Evolutionary conservation across 345 rosid species (phyloP), one percentile per base, ranked within the genome.

Genomic region (Moringa oleifera): DNA sequence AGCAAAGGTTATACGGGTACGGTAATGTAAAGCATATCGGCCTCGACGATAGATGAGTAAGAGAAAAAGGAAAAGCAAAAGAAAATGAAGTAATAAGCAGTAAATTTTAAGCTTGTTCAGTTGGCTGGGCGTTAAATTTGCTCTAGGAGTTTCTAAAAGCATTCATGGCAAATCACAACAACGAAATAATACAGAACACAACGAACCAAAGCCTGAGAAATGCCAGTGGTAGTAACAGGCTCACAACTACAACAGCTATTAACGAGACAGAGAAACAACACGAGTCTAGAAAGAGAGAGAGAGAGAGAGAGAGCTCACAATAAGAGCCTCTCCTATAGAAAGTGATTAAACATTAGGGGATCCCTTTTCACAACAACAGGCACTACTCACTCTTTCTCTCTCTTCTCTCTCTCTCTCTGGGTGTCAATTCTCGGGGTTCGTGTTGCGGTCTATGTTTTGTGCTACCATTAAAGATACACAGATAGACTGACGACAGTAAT

Each of bases 121-220:
- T 23, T 37, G 55, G 63, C 25, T 37, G 25, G 28, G 41, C 23
- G 69, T 46, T 54, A 45, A 59, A 41, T 20, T 19, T 41, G 47
- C 13, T 65, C 58, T 57, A 64, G 24, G 69, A 59, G 64, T 59
- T 60, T 64, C 68, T 53, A 20, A 57, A 67, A 18, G 53, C 69
- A 69, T 54, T 69, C 69, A 71, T 65, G 72, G 63, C 17, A 53
- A 59, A 58, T 65, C 59, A 55, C 61, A 51, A 23, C 57, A 52
- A 61, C 47, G 11, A 11, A 4, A 41, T 7, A 41, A 15, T 9
- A 41, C 1, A 41, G 47, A 41, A 41, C 9, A 15, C 6, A 41
- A 9, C 13, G 17, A 7, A 41, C 47, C 8, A 28, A 20, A 53
- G 57, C 22, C 51, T 63, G 41, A 20, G 56, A 49, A 20, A 50